Evolutionary conservation across 148 eudicot genomes (phyloP).

Genomic region (Camellia sinensis): DNA sequence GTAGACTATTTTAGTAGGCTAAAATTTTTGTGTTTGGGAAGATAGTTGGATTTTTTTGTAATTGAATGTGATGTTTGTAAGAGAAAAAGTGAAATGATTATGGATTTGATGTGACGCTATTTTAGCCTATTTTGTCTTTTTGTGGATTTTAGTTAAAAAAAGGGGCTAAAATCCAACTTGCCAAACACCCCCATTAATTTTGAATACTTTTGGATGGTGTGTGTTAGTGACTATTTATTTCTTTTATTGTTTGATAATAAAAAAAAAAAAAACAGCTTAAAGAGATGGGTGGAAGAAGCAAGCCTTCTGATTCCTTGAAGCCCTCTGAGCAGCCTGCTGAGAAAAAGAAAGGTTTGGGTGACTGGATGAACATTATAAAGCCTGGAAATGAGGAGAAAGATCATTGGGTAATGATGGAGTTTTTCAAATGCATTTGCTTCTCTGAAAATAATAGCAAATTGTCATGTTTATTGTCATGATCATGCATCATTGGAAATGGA

Average conservation of each 20-base stretch:
- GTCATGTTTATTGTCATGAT: not conserved
- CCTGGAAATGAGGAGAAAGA: conserved; percentile 92
- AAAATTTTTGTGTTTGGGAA: no score
- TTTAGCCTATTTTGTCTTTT: no score
- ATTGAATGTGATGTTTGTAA: no score
- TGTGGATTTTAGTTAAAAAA: no score
- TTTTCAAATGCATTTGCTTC: not conserved
- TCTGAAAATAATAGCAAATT: not conserved
- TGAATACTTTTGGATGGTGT: not conserved
- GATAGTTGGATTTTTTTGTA: no score
- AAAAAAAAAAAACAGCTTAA: conserved; percentile 50
- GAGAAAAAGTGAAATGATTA: no score
- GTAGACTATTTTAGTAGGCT: no score
- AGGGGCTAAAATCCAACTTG: no score
- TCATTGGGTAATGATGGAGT: conserved; percentile 62
- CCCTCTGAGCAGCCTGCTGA: conserved; percentile 57
- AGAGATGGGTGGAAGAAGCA: conserved; percentile 80
- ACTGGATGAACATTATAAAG: conserved; percentile 69
- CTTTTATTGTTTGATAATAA: conserved; percentile 8
- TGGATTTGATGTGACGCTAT: no score
- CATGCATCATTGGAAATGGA: not conserved
- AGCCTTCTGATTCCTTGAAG: conserved; percentile 54
- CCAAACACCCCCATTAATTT: no score
- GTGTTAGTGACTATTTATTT: not conserved
- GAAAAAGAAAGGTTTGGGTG: conserved; percentile 75